These are phyloP conservation scores for Coprinopsis sp. DNA, from an alignment of 768 basidiomycete species.

Conservation along the genomic window DNA sequence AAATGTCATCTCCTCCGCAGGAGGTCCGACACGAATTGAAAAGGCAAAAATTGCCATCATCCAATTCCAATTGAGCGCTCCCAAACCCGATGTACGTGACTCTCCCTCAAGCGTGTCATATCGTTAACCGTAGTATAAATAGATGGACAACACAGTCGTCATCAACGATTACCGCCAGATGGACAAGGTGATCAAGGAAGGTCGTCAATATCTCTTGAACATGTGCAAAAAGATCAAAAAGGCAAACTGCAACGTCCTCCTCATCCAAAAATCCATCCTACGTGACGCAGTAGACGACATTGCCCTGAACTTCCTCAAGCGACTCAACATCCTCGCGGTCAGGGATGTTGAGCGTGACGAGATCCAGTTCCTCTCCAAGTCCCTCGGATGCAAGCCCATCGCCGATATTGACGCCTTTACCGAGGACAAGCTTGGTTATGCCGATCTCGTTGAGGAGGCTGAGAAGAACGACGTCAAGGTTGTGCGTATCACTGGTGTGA, in stretches of 20 bases:
- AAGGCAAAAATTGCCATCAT: constrained; percentile 98
- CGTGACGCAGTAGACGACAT: constrained; percentile 99
- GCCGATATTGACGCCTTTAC: constrained; percentile 98
- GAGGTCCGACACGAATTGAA: constrained; percentile 92
- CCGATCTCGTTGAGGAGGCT: constrained; percentile 91
- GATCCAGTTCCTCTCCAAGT: constrained; percentile 94
- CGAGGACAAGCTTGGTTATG: constrained; percentile 95
- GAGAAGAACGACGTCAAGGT: constrained; percentile 82
- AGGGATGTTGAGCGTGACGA: constrained; percentile 99
- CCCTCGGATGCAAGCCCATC: constrained; percentile 91
- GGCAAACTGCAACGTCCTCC: constrained; percentile 97
- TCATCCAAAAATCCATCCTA: constrained; percentile 99
- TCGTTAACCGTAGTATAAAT: constrained; percentile 8
- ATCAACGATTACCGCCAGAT: constrained; percentile 99
- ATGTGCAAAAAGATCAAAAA: constrained; percentile 99
- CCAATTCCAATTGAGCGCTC: constrained; percentile 96
- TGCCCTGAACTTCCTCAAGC: constrained; percentile 94
- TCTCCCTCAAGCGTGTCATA: constrained; percentile 10
- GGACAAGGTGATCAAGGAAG: constrained; percentile 99
- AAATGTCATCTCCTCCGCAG: constrained; percentile 84
- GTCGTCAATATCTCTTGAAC: constrained; percentile 94
- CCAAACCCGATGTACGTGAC: constrained; percentile 87
- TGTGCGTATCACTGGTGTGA: constrained; percentile 91
- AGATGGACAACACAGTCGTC: constrained; percentile 99
- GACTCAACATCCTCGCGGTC: constrained; percentile 91